phyloP scores from a whole-genome alignment of 2,329 filamentous ascomycete species.

The Pseudocercospora fijiensis region DNA sequence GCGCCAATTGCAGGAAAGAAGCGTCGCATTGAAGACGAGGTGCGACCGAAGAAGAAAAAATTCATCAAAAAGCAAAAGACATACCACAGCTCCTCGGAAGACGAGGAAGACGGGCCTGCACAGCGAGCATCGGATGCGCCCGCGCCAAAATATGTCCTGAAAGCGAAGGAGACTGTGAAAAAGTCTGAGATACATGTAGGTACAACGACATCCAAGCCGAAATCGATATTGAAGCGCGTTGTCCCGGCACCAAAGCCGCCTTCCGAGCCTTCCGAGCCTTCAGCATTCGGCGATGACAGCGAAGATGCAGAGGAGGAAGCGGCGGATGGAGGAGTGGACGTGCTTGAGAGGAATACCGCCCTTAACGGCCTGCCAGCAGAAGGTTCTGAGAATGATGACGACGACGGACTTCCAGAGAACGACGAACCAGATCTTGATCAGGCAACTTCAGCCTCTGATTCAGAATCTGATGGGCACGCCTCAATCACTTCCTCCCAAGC shows the following conservation, averaged over 20 bases:
- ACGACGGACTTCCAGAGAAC: constrained; percentile 46
- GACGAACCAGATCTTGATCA: constrained; percentile 34
- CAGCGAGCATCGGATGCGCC: constrained; percentile 32
- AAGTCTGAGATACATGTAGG: constrained; percentile 19
- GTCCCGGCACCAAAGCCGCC: constrained; percentile 11
- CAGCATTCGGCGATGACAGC: constrained; percentile 15
- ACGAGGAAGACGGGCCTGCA: constrained; percentile 43
- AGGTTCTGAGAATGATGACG: constrained; percentile 31
- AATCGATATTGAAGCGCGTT: constrained; percentile 26
- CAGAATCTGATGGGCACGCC: constrained; percentile 36
- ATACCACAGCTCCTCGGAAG: constrained; percentile 65
- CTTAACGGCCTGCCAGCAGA: constrained; percentile 23
- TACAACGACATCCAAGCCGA: constrained; percentile 17
- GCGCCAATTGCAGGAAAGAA: constrained; percentile 29
- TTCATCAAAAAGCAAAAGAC: constrained; percentile 61
- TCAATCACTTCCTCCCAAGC: constrained; percentile 33
- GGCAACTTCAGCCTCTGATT: constrained; percentile 15
- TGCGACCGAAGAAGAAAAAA: constrained; percentile 55
- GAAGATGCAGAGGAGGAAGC: constrained; percentile 20
- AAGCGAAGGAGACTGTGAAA: constrained; percentile 18
- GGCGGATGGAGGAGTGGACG: constrained; percentile 16
- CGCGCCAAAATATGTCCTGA: constrained; percentile 20
- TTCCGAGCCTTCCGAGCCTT: background rate
- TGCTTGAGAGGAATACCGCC: constrained; percentile 24
- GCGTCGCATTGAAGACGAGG: constrained; percentile 58